Evolutionary conservation across 371 early-diverging fungal species (phyloP).

Genomic region (Mortierella sp.): DNA sequence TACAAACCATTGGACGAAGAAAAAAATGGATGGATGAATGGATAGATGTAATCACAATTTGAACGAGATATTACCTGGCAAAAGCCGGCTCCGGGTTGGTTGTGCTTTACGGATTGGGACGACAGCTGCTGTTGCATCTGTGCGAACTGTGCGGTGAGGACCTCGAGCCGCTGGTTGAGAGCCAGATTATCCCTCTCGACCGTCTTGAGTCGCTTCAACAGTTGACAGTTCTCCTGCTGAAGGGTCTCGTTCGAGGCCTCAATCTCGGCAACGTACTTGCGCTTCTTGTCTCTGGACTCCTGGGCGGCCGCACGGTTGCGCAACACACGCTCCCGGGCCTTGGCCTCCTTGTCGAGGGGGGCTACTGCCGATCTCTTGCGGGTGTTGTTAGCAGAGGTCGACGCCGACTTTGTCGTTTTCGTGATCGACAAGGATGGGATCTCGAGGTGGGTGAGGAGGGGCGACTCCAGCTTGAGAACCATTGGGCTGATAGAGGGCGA

Average conservation of each 20-base stretch:
- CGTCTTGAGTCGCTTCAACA: slow-evolving; percentile 70
- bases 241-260: slow-evolving; percentile 78
- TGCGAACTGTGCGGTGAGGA: slow-evolving; percentile 68
- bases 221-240: slow-evolving; percentile 72
- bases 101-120: slow-evolving; percentile 56
- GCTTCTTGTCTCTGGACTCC: slow-evolving; percentile 90
- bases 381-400: slow-evolving; percentile 26
- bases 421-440: slow-evolving; percentile 9
- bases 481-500: slow-evolving; percentile 49
- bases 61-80: slow-evolving; percentile 42
- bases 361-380: slow-evolving; percentile 57
- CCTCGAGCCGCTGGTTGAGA: slow-evolving; percentile 71
- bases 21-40: slow-evolving; percentile 8
- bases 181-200: slow-evolving; percentile 74
- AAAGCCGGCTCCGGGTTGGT: slow-evolving; percentile 58
- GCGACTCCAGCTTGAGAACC: slow-evolving; percentile 54
- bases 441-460: slow-evolving; percentile 23
- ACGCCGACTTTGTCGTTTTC: slow-evolving; percentile 15
- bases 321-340: slow-evolving; percentile 76
- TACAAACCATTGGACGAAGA: not conserved
- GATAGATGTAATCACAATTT: not conserved
- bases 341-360: slow-evolving; percentile 65
- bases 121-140: slow-evolving; percentile 62
- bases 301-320: slow-evolving; percentile 94
- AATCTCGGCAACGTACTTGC: slow-evolving; percentile 81